phyloP scores from a whole-genome alignment of 2,329 filamentous ascomycete genomes.

The Aspergillus latus region DNA sequence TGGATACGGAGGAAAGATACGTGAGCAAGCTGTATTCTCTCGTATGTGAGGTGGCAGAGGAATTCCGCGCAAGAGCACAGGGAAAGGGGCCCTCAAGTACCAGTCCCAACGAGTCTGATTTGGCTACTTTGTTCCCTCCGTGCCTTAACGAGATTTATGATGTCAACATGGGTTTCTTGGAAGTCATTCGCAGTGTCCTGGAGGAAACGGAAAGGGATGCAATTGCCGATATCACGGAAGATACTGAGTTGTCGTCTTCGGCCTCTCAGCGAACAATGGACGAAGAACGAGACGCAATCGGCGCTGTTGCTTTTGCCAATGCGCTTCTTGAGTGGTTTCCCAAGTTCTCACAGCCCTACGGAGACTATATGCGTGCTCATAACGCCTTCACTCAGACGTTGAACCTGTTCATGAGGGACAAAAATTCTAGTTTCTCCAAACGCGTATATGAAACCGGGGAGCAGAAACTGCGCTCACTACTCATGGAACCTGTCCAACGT shows the following conservation, averaged over 20 bases:
- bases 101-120: constrained; percentile 69
- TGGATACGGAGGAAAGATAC: constrained; percentile 93
- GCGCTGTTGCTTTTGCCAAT: constrained; percentile 74
- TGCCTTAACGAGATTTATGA: constrained; percentile 78
- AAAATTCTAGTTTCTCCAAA: constrained; percentile 78
- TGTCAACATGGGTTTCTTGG: constrained; percentile 77
- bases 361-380: constrained; percentile 88
- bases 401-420: constrained; percentile 71
- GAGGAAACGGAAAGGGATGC: constrained; percentile 82
- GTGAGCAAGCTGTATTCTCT: constrained; percentile 83
- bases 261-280: constrained; percentile 44
- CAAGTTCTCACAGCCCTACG: constrained; percentile 84
- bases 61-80: constrained; percentile 71
- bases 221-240: constrained; percentile 69
- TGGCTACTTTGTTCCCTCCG: constrained; percentile 76
- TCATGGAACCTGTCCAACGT: constrained; percentile 95
- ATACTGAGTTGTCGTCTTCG: constrained; percentile 50
- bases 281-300: constrained; percentile 67
- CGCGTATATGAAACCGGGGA: constrained; percentile 81
- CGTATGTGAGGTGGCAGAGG: constrained; percentile 74
- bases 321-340: constrained; percentile 90
- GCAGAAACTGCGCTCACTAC: constrained; percentile 81
- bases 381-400: constrained; percentile 81
- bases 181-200: constrained; percentile 71
- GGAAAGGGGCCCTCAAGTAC: constrained; percentile 59